Base-by-base conservation (phyloP, 2,329 filamentous ascomycete species). In the Exophiala viscosa region DNA sequence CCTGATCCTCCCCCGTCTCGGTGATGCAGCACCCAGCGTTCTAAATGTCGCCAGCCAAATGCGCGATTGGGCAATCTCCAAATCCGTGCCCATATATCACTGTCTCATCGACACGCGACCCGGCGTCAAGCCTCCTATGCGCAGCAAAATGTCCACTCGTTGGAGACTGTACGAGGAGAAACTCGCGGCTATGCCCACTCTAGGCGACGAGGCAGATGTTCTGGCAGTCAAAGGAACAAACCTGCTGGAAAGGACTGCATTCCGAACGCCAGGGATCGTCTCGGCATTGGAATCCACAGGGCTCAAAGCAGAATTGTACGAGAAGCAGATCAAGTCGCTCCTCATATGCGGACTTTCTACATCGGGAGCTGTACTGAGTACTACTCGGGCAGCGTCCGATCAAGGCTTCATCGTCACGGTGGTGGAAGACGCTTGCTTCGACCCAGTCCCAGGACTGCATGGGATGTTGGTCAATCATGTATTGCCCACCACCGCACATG, bases 71-170 rank as follows among this genome's bases (percentile, higher is more conserved):
- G 66, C 66, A 13, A 60, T 64, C 28, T 50, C 56, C 2, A 58
- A 65, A 17, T 57, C 52, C 36, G 67, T 68, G 48, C 45, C 50
- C 13, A 58, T 67, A 17, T 58, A 66, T 28, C 66, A 68, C 52
- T 52, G 57, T 36, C 59, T 68, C 5, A 50, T 68, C 48, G 57
- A 59, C 35, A 33, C 42, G 5, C 60, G 64, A 39, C 43, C 57
- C 13, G 45, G 55, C 39, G 34, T 33, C n/a, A 54, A 47, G n/a
- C 63, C 63, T 8, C 61, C 58, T 20, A 41, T 50, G 4, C 62
- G 58, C 28, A 60, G 50, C 57, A 68, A 66, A 48, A 57, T 57
- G 15, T 13, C 42, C 9, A 46, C 52, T 1, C 40, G 49, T 15
- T 52, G 63, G 38, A 38, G 46, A 3, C 39, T 36, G 13, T 42